These are phyloP conservation scores for Entomophthora muscae DNA, from an alignment of 371 early-diverging fungal species.

Conservation along the genomic window DNA sequence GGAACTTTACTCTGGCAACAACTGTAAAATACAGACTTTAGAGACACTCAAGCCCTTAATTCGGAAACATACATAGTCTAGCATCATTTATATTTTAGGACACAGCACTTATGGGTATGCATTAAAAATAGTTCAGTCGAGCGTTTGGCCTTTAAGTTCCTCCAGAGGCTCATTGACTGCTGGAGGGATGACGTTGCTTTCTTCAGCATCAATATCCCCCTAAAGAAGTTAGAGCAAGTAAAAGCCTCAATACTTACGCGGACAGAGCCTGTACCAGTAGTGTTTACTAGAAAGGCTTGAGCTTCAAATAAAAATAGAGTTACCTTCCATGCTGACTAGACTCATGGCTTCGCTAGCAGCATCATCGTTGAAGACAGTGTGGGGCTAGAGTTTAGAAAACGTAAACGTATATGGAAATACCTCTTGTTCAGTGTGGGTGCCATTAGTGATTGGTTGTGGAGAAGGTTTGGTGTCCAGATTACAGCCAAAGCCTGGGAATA, in stretches of 20 bases:
- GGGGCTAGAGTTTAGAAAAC: slow-evolving; percentile 10
- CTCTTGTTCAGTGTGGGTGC: background rate
- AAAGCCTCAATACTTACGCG: slow-evolving; percentile 16
- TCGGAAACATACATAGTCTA: no score
- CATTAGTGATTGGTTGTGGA: slow-evolving; percentile 23
- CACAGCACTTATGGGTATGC: no score
- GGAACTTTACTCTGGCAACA: no score
- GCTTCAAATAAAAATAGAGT: background rate
- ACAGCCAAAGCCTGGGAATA: slow-evolving; percentile 57
- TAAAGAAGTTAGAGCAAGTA: background rate
- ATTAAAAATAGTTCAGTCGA: no score
- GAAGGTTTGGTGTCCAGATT: slow-evolving; percentile 12
- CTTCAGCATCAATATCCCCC: background rate
- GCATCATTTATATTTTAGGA: no score
- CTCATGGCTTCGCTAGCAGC: slow-evolving; percentile 27
- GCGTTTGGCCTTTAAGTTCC: background rate
- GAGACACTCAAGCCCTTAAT: no score
- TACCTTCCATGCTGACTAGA: slow-evolving; percentile 33
- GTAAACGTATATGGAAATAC: background rate
- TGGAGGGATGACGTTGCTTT: background rate
- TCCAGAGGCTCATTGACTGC: background rate
- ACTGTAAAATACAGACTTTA: no score
- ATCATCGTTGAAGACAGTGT: slow-evolving; percentile 12
- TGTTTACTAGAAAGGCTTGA: slow-evolving; percentile 26
- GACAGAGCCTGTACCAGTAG: slow-evolving; percentile 45